Evolutionary conservation across 495 filamentous ascomycete genomes (phyloP).

Genomic region (Aspergillus hancockii): DNA sequence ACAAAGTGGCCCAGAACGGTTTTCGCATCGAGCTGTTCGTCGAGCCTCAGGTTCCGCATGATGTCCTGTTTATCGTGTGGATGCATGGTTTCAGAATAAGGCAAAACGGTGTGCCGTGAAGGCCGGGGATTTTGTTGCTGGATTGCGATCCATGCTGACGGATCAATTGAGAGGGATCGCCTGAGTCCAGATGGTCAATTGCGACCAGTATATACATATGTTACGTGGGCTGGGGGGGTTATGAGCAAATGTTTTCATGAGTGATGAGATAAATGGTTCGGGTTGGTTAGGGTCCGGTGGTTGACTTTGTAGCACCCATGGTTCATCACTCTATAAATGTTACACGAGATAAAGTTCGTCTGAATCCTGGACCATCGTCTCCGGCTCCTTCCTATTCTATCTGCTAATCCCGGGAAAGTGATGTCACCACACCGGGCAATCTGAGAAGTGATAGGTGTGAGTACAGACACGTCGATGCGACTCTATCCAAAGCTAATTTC

Average conservation of each 20-base stretch:
- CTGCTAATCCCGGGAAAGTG: neutral
- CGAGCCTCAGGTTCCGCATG: slow-evolving; percentile 36
- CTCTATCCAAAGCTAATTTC: neutral
- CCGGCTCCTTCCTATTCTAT: neutral
- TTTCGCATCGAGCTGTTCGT: slow-evolving; percentile 30
- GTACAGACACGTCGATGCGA: neutral
- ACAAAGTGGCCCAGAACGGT: slow-evolving; percentile 20
- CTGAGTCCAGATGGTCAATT: neutral
- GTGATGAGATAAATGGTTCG: neutral
- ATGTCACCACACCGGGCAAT: neutral
- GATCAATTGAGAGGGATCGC: neutral
- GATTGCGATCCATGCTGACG: neutral
- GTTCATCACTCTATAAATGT: neutral
- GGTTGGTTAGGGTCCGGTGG: neutral
- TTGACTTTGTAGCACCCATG: neutral
- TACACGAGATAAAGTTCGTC: neutral
- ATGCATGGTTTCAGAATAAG: slow-evolving; percentile 34
- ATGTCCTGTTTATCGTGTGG: slow-evolving; percentile 38
- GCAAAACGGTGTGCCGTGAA: slow-evolving; percentile 25
- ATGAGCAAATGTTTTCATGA: too few species aligned
- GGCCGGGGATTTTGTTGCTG: slow-evolving; percentile 36
- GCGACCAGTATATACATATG: neutral
- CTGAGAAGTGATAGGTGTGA: neutral
- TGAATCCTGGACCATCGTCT: neutral
- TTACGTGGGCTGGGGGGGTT: too few species aligned